Conservation (phyloP, 169 alveolate species). For the Plasmodium billcollinsi region DNA sequence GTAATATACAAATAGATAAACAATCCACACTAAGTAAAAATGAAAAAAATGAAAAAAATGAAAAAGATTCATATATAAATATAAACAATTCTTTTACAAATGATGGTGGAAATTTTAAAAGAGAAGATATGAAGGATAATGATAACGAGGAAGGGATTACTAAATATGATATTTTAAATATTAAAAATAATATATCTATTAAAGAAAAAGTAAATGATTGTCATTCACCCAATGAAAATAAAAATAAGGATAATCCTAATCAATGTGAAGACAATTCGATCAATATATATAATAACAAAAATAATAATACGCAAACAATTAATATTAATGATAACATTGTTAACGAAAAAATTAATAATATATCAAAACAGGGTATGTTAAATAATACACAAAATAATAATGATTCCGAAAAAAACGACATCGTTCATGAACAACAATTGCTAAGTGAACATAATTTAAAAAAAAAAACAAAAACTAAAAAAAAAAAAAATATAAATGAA, state of each 20-base stretch:
- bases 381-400: no score
- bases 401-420: no score
- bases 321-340: no score
- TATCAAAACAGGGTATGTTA: no score
- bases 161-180: no score
- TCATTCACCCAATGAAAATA: no score
- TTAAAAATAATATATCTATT: no score
- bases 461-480: conserved; percentile 7
- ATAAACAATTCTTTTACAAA: not conserved
- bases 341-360: no score
- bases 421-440: no score
- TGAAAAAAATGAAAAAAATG: conserved; percentile 1
- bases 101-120: conserved; percentile 29
- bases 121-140: conserved; percentile 47
- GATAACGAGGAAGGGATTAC: not conserved
- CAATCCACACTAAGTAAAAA: not conserved
- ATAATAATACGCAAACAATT: not conserved
- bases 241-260: no score
- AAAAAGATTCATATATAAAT: not conserved
- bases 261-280: no score
- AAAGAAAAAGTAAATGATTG: no score
- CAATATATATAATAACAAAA: not conserved
- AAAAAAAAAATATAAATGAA: conserved; percentile 36
- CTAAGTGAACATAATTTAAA: not conserved
- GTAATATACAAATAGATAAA: not conserved